These are phyloP conservation scores for Iberis pinnata DNA, from an alignment of 345 rosid genomes.

Conservation along the genomic window DNA sequence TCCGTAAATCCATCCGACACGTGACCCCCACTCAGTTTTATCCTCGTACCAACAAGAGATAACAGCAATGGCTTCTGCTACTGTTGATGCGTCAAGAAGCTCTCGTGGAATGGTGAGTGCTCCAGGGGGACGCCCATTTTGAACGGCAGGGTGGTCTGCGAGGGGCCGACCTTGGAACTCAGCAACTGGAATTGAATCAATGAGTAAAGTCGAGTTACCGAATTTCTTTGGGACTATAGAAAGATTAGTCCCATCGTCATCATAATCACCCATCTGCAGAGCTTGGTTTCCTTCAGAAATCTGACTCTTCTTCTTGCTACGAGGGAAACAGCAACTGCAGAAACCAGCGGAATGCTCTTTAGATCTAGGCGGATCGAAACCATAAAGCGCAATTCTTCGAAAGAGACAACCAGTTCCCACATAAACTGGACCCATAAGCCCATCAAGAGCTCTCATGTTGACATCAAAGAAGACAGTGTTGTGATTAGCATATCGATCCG, in stretches of 20 bases:
- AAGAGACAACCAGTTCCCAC: conserved; percentile 98
- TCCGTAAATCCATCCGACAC: conserved; percentile 98
- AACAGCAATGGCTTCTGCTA: conserved; percentile 95
- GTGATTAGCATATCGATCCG: conserved; percentile 95
- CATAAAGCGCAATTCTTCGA: conserved; percentile 85
- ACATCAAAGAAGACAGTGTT: conserved; percentile 98
- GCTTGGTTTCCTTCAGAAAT: conserved; percentile 69
- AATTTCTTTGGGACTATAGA: conserved; percentile 69
- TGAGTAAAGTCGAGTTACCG: conserved; percentile 76
- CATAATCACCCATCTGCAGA: conserved; percentile 78
- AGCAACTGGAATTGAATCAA: conserved; percentile 86
- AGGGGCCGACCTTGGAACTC: conserved; percentile 98
- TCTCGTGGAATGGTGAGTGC: conserved; percentile 87
- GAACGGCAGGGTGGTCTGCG: conserved; percentile 90
- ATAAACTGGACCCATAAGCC: conserved; percentile 95
- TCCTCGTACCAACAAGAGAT: conserved; percentile 99
- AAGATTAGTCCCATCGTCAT: conserved; percentile 77
- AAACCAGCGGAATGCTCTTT: conserved; percentile 60
- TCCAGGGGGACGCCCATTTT: conserved; percentile 91
- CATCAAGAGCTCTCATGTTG: conserved; percentile 99
- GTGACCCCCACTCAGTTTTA: conserved; percentile 96
- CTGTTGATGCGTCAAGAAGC: conserved; percentile 89
- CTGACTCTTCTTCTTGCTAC: conserved; percentile 46
- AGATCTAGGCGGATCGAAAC: conserved; percentile 81
- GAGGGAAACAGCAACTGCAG: conserved; percentile 63